These are phyloP conservation scores for Akanthomyces muscarius DNA, from an alignment of 2,329 filamentous ascomycete species.

Conservation along the genomic window DNA sequence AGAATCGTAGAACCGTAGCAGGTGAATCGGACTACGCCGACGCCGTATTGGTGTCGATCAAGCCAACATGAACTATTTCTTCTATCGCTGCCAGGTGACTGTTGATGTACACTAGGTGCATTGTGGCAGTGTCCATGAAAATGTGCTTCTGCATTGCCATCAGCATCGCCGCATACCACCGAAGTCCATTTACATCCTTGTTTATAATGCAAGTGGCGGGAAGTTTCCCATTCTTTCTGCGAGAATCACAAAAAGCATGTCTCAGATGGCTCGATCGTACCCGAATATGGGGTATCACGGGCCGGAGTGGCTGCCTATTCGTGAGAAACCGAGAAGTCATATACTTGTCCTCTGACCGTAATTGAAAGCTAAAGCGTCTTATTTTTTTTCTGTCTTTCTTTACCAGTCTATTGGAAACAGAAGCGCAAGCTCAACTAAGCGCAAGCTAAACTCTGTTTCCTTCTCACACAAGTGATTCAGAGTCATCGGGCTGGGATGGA, in stretches of 20 bases:
- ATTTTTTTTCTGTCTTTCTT: too few species aligned
- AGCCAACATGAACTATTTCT: constrained; percentile 5
- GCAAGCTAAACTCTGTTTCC: background rate
- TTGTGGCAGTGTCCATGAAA: constrained; percentile 7
- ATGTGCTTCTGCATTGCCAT: constrained; percentile 16
- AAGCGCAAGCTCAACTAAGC: too few species aligned
- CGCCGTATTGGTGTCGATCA: background rate
- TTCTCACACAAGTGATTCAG: background rate
- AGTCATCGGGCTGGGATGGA: too few species aligned
- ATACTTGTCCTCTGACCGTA: too few species aligned
- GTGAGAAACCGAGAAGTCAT: too few species aligned
- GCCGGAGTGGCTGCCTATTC: background rate
- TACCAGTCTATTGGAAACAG: too few species aligned
- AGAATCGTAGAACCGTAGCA: background rate
- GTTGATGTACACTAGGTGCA: constrained; percentile 2
- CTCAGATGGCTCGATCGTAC: background rate
- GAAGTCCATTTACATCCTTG: background rate
- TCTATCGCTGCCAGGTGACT: constrained; percentile 8
- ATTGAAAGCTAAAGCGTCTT: too few species aligned
- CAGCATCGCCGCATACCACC: constrained; percentile 7
- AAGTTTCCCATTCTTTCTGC: background rate
- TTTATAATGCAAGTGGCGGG: background rate
- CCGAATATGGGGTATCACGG: background rate
- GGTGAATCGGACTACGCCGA: constrained; percentile 1
- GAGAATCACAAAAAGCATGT: background rate